phyloP scores from a whole-genome alignment of 2,329 filamentous ascomycete genomes.

The Emergomyces orientalis region DNA sequence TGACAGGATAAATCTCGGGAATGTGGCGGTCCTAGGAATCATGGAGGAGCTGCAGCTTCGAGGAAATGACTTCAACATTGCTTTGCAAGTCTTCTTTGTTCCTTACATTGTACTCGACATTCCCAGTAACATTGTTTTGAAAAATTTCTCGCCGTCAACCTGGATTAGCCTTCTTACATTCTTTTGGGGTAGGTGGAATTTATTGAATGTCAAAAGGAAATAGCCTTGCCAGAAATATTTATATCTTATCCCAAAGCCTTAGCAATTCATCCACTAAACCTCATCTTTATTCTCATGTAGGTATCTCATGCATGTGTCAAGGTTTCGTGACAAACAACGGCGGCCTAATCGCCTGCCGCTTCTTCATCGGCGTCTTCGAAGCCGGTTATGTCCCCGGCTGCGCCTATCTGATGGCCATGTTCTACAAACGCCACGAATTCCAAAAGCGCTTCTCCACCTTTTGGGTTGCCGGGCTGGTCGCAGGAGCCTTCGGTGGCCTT shows the following conservation, averaged over 20 bases:
- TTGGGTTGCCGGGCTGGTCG: slow-evolving; percentile 26
- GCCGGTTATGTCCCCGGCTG: slow-evolving; percentile 33
- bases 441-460: slow-evolving; percentile 30
- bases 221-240: too few relatives aligned
- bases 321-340: slow-evolving; percentile 25
- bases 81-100: slow-evolving; percentile 27
- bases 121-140: slow-evolving; percentile 24
- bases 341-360: slow-evolving; percentile 24
- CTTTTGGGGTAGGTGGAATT: slow-evolving; percentile 20
- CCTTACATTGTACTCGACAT: slow-evolving; percentile 24
- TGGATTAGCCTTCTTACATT: slow-evolving; percentile 19
- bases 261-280: too few relatives aligned
- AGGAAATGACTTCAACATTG: slow-evolving; percentile 29
- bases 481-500: slow-evolving; percentile 27
- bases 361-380: slow-evolving; percentile 27
- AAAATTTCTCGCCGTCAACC: slow-evolving; percentile 19
- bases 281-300: too few relatives aligned
- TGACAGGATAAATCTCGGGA: slow-evolving; percentile 20
- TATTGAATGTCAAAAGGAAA: too few relatives aligned
- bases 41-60: slow-evolving; percentile 16
- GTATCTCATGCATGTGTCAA: slow-evolving; percentile 22
- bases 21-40: slow-evolving; percentile 19
- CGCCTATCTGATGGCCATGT: slow-evolving; percentile 24
- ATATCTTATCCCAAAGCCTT: too few relatives aligned
- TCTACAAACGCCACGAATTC: slow-evolving; percentile 32